These are phyloP conservation scores for Fusarium xyrophilum DNA, from an alignment of 2,329 filamentous ascomycete species.

Conservation along the genomic window DNA sequence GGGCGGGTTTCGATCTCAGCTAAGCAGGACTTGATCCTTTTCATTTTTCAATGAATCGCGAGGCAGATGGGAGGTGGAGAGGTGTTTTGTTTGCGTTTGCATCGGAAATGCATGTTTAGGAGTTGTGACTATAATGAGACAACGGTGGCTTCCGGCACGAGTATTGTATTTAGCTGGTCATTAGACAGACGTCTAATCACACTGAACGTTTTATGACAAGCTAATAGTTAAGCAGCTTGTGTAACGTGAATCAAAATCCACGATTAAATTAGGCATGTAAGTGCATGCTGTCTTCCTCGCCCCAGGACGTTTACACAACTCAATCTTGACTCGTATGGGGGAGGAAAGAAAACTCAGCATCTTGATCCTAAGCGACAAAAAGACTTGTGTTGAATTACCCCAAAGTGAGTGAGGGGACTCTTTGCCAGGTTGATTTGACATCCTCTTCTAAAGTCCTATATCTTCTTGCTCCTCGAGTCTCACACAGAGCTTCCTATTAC, in stretches of 20 bases:
- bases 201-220: not conserved
- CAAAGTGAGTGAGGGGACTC: not conserved
- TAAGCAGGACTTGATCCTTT: conserved; percentile 40
- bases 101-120: conserved; percentile 14
- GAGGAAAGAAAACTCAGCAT: not conserved
- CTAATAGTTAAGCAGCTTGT: not conserved
- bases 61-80: not conserved
- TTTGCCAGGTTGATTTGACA: not conserved
- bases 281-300: not conserved
- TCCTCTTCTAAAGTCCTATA: not conserved
- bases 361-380: not conserved
- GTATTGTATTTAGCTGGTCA: not conserved
- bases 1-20: conserved; percentile 89
- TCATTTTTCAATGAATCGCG: not conserved
- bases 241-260: not conserved
- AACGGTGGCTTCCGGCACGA: not conserved
- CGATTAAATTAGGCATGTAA: not conserved
- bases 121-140: not conserved
- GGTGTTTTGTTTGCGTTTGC: conserved; percentile 29
- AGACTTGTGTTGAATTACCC: not conserved
- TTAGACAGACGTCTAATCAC: not conserved
- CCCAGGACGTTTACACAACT: not conserved
- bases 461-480: not conserved
- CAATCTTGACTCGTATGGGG: not conserved
- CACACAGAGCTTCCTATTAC: not conserved